A percentile compares a stretch with the other conserved stretches of the same genome.
Evolutionary conservation across 176 grass and related monocot species (phyloP).

Genomic region (Oryza nivara): DNA sequence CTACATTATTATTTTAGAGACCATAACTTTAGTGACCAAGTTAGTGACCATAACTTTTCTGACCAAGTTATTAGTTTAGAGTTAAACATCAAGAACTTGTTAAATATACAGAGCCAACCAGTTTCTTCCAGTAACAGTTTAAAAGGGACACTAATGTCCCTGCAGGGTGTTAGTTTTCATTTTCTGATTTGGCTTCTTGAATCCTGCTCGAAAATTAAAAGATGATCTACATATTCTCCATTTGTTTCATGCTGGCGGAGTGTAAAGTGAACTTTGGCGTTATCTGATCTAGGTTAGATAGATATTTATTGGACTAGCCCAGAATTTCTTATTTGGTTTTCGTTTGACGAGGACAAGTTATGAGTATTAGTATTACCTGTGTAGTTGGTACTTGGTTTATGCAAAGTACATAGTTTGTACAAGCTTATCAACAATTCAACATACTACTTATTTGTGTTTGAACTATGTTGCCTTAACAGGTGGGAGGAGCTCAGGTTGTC

Average conservation of each 20-base stretch:
- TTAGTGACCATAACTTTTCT: slow-evolving; percentile 1
- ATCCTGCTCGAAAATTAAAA: background rate
- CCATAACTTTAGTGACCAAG: background rate
- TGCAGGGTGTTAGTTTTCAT: slow-evolving; percentile 2
- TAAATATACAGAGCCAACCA: background rate
- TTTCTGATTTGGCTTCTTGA: slow-evolving; percentile 25
- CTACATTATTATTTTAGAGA: background rate
- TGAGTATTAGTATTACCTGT: slow-evolving; percentile 22
- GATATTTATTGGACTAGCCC: background rate
- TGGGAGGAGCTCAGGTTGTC: slow-evolving; percentile 78
- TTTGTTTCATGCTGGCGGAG: slow-evolving; percentile 5
- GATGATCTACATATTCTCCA: slow-evolving; percentile 4
- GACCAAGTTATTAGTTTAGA: slow-evolving; percentile 1
- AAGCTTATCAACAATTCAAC: slow-evolving; percentile 8
- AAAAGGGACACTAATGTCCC: background rate
- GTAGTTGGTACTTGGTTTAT: slow-evolving; percentile 14
- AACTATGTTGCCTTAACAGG: slow-evolving; percentile 49
- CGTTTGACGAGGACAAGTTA: slow-evolving; percentile 20
- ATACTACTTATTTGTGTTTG: slow-evolving; percentile 33
- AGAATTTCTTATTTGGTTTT: slow-evolving; percentile 17
- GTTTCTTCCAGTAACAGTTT: background rate
- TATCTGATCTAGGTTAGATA: slow-evolving; percentile 26
- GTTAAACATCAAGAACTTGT: slow-evolving; percentile 26
- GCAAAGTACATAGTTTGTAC: slow-evolving; percentile 16
- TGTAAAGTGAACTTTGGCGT: background rate